phyloP scores from a whole-genome alignment of 495 filamentous ascomycete genomes.

The Pyrenula massariospora region DNA sequence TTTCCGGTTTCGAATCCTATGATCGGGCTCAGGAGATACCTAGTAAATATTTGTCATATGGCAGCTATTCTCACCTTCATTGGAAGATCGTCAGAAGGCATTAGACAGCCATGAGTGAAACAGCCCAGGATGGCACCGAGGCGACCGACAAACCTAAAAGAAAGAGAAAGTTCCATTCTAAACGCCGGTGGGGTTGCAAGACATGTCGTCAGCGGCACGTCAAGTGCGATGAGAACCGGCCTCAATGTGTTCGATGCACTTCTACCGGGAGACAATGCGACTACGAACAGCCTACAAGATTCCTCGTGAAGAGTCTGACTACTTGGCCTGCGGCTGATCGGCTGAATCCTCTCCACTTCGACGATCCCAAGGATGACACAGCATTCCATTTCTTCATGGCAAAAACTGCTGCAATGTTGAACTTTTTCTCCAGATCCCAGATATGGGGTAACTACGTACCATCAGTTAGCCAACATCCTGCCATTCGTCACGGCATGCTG shows the following conservation, averaged over 20 bases:
- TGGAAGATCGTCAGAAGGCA: too few species aligned
- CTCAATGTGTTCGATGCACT: conserved; percentile 2
- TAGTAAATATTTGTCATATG: too few species aligned
- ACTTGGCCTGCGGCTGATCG: not conserved
- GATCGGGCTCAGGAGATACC: too few species aligned
- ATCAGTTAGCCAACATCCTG: not conserved
- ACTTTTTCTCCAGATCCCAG: not conserved
- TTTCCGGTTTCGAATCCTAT: too few species aligned
- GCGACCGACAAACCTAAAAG: not conserved
- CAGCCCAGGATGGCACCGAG: not conserved
- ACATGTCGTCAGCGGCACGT: not conserved
- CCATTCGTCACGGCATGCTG: not conserved
- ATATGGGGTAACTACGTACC: not conserved
- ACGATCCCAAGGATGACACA: not conserved
- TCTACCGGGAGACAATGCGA: conserved; percentile 6
- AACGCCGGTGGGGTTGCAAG: not conserved
- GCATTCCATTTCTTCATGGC: not conserved
- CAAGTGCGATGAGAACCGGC: conserved; percentile 5
- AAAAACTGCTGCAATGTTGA: not conserved
- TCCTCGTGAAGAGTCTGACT: not conserved
- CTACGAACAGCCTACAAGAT: not conserved
- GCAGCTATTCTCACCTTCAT: too few species aligned
- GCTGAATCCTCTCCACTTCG: not conserved
- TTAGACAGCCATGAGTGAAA: not conserved
- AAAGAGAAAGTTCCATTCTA: not conserved